Base-by-base conservation (phyloP, 1,284 basidiomycete genomes). In the Austropuccinia psidii region DNA sequence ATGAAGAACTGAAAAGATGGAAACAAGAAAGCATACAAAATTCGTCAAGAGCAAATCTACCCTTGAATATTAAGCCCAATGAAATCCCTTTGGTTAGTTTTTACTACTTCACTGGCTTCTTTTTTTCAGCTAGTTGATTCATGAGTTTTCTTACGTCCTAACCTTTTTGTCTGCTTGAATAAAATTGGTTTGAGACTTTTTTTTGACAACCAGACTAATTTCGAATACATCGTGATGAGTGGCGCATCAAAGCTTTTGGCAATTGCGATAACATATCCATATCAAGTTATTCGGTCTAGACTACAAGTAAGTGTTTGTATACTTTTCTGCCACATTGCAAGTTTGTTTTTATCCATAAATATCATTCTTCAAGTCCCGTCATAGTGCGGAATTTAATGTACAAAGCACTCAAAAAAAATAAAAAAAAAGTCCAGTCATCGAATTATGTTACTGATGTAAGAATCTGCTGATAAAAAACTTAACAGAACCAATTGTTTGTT, bases 1-100 rank as follows among this genome's bases (percentile, higher is more conserved):
- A 98, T 79, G 96, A 98, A 80, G 88, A 97, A 81, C 88, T 98
- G 86, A 98, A 98, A 81, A 84, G 86, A 61, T 90, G 91, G 86
- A 88, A 89, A 15, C 90, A 92, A 77, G 89, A 90, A 76, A 83
- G 86, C 73, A 93, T 91, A 81, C 83, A 85, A 76, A 84, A 83
- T 77, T 83, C 84, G 77, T 86, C 87, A 74, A 84, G 84, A 74
- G 83, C 82, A 60, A 81, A 84, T n/a, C 89, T 83, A 82, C 75
- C 81, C 45, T 6, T 19, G 83, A 75, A 90, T 88, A 85, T 74
- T 76, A 85, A 85, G n/a, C 81, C 85, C 29, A 86, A 88, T 43
- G 87, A 88, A 68, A 91, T 93, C 78, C 93, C 91, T 82, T 82
- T 96, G 76, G 93, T 94, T 76, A 77, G 89, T 83, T 27, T 13